Conservation (phyloP, 768 basidiomycete species). For the Tylopilus sp. region DNA sequence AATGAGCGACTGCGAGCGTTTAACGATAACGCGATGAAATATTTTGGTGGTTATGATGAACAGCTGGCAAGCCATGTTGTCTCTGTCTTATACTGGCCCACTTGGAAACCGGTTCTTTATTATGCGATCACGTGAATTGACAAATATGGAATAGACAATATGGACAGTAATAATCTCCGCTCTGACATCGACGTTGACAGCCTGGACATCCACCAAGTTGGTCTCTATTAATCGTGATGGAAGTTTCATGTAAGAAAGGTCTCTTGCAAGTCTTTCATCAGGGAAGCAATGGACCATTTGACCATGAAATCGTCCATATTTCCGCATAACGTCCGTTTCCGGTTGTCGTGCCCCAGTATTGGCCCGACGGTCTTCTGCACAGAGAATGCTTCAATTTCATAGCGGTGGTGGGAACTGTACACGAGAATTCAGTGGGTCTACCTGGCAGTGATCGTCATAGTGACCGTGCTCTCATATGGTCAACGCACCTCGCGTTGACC, state of each 20-base stretch:
- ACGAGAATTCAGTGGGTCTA: not conserved
- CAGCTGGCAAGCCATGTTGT: not conserved
- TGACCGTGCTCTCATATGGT: not conserved
- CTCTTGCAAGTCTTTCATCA: no score
- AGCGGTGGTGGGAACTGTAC: not conserved
- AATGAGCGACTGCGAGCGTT: constrained; percentile 20
- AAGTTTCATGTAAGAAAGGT: no score
- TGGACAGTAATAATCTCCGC: not conserved
- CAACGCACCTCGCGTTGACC: no score
- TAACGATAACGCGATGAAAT: constrained; percentile 9
- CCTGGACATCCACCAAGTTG: no score
- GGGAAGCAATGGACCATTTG: no score
- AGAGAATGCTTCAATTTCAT: not conserved
- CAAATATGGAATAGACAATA: not conserved
- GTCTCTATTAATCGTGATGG: no score
- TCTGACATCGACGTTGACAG: not conserved
- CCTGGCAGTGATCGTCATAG: no score
- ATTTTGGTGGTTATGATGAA: not conserved
- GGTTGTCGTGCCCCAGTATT: no score
- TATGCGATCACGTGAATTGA: not conserved
- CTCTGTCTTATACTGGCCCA: not conserved
- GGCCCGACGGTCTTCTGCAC: not conserved
- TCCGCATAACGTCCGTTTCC: no score
- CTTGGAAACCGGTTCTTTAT: not conserved
- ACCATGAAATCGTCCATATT: no score